Conservation (phyloP, 331 rosid species). For the Quercus phellos region DNA sequence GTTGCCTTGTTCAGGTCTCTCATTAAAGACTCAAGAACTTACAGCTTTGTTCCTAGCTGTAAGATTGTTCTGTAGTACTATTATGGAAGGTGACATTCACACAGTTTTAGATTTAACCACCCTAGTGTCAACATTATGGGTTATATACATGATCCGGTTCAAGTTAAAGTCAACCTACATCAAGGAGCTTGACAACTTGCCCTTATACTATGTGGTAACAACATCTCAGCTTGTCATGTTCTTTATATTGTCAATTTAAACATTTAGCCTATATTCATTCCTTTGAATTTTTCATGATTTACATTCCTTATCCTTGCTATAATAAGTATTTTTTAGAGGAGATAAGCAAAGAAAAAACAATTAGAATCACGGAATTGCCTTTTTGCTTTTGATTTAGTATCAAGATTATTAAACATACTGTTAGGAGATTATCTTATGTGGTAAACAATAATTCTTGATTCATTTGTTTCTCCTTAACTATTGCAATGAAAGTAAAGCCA, state of each 20-base stretch:
- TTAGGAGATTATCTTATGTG: no score
- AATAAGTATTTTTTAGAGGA: not conserved
- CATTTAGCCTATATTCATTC: not conserved
- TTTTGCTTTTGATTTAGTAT: not conserved
- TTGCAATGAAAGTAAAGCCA: no score
- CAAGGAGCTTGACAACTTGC: slow-evolving; percentile 62
- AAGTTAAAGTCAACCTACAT: slow-evolving; percentile 58
- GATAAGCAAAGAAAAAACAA: not conserved
- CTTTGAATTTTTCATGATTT: not conserved
- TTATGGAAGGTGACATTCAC: slow-evolving; percentile 42
- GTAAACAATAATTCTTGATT: no score
- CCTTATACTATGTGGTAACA: slow-evolving; percentile 51
- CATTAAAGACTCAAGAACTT: slow-evolving; percentile 71
- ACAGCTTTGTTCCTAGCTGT: slow-evolving; percentile 47
- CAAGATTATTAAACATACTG: no score
- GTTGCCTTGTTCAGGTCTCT: slow-evolving; percentile 43
- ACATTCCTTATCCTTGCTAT: not conserved
- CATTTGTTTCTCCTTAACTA: no score
- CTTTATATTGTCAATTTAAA: not conserved
- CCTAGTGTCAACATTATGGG: slow-evolving; percentile 45
- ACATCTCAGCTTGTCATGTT: not conserved
- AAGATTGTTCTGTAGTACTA: slow-evolving; percentile 40
- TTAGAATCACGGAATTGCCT: not conserved
- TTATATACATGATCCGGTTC: slow-evolving; percentile 61
- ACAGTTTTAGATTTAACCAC: slow-evolving; percentile 40